A percentile compares a stretch with the other conserved stretches of the same genome.
Evolutionary conservation across 2,329 filamentous ascomycete species (phyloP).

Genomic region (Colletotrichum endophyticum): DNA sequence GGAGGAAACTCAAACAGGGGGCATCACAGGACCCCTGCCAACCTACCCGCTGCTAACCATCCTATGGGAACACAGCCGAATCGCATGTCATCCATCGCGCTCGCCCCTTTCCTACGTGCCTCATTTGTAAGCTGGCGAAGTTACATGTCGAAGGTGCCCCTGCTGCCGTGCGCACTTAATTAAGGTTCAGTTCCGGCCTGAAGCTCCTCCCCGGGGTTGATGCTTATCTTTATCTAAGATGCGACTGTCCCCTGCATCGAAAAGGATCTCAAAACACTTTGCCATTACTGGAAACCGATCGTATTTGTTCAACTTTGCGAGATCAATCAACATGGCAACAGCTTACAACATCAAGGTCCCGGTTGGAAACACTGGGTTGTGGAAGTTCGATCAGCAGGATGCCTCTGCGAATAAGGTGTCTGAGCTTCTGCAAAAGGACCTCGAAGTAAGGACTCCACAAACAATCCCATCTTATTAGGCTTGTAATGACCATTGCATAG

Average conservation of each 20-base stretch:
- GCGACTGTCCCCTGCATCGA: background rate
- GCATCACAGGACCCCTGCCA: background rate
- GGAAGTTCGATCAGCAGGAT: slow-evolving; percentile 50
- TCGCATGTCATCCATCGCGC: background rate
- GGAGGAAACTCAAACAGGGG: background rate
- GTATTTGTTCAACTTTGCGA: background rate
- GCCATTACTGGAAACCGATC: background rate
- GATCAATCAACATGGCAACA: slow-evolving; percentile 45
- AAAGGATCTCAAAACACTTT: background rate
- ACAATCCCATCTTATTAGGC: background rate
- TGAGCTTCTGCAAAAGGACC: slow-evolving; percentile 76
- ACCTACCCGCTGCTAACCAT: background rate
- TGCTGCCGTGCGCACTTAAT: background rate
- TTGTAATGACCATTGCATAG: slow-evolving; percentile 26
- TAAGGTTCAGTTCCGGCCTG: background rate
- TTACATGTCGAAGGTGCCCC: background rate
- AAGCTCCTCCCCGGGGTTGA: background rate
- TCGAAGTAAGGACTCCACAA: slow-evolving; percentile 51
- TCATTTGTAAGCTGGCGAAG: background rate
- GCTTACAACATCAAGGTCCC: slow-evolving; percentile 52
- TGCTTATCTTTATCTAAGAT: background rate
- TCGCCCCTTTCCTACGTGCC: background rate
- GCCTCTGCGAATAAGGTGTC: slow-evolving; percentile 68
- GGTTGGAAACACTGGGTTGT: slow-evolving; percentile 55
- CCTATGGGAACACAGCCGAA: background rate